These are phyloP conservation scores for Scedosporium apiospermum DNA, from an alignment of 2,329 filamentous ascomycete species.

Conservation along the genomic window DNA sequence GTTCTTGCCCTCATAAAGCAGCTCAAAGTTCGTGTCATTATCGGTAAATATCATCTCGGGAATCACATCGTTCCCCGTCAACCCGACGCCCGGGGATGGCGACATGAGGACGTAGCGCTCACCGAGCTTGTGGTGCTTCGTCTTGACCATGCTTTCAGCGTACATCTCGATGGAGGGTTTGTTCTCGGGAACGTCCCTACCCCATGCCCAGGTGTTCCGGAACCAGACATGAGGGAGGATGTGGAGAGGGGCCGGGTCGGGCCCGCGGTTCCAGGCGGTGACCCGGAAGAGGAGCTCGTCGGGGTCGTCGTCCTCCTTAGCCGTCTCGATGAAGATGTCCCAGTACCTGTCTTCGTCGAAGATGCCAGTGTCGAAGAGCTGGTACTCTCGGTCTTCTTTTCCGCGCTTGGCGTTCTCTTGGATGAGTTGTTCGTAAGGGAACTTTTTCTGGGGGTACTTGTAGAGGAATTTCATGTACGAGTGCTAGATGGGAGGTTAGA, in stretches of 20 bases:
- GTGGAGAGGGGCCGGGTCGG: slow-evolving; percentile 81
- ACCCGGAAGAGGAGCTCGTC: slow-evolving; percentile 91
- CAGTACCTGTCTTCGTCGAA: slow-evolving; percentile 90
- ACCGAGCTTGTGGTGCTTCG: slow-evolving; percentile 72
- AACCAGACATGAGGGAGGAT: slow-evolving; percentile 96
- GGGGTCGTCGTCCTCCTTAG: slow-evolving; percentile 84
- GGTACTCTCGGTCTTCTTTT: slow-evolving; percentile 77
- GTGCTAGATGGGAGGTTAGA: slow-evolving; percentile 44
- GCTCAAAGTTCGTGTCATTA: slow-evolving; percentile 82
- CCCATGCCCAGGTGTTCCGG: slow-evolving; percentile 96
- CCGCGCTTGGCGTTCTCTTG: slow-evolving; percentile 71
- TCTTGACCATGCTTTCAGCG: slow-evolving; percentile 59
- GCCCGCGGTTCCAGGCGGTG: slow-evolving; percentile 91
- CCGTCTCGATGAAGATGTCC: slow-evolving; percentile 95
- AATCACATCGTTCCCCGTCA: slow-evolving; percentile 71
- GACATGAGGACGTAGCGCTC: slow-evolving; percentile 78
- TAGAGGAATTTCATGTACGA: slow-evolving; percentile 99
- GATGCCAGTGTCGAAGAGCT: slow-evolving; percentile 77
- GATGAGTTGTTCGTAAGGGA: slow-evolving; percentile 84
- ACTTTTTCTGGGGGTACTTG: slow-evolving; percentile 88
- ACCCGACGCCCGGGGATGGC: slow-evolving; percentile 77
- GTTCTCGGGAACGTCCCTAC: slow-evolving; percentile 61
- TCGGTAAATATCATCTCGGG: slow-evolving; percentile 87
- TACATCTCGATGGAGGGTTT: slow-evolving; percentile 70
- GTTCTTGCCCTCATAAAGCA: slow-evolving; percentile 71